Percentiles rank a stretch among this genome's conserved stretches.
These are phyloP conservation scores for Fusarium nodosum DNA, from an alignment of 2,329 filamentous ascomycete species.

Conservation along the genomic window DNA sequence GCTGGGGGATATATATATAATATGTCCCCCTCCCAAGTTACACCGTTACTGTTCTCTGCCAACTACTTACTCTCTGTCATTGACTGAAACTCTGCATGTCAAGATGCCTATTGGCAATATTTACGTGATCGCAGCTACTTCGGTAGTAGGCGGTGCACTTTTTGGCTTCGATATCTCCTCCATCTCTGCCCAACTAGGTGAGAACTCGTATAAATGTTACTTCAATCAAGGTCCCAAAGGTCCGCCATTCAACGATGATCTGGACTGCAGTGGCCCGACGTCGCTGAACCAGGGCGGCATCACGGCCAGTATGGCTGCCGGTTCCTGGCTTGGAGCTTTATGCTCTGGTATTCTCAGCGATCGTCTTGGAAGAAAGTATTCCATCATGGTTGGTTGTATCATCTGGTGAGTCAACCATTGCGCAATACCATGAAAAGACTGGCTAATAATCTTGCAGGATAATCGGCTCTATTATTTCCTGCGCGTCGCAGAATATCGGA, in stretches of 20 bases:
- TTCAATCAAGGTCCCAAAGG: conserved; percentile 56
- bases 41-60: not conserved
- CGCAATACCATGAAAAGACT: fast-evolving
- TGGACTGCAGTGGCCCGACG: conserved; percentile 54
- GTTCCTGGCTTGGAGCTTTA: conserved; percentile 64
- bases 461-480: conserved; percentile 62
- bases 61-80: not conserved
- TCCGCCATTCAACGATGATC: conserved; percentile 50
- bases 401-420: conserved; percentile 60
- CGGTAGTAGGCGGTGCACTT: conserved; percentile 46
- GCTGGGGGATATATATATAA: conserved; percentile 28
- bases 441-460: conserved; percentile 54
- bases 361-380: conserved; percentile 62
- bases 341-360: conserved; percentile 65
- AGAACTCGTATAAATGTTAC: conserved; percentile 56
- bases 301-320: conserved; percentile 65
- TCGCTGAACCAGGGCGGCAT: conserved; percentile 65
- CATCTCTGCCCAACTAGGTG: conserved; percentile 47
- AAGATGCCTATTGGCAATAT: conserved; percentile 46
- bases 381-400: conserved; percentile 64
- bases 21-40: not conserved
- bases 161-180: conserved; percentile 49
- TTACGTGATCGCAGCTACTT: conserved; percentile 45
- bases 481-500: conserved; percentile 59
- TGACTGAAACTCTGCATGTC: not conserved